Evolutionary conservation across 805 yeast genomes (phyloP), one percentile per base, ranked within the genome.

Genomic region (Tetrapisispora pingtungensis): DNA sequence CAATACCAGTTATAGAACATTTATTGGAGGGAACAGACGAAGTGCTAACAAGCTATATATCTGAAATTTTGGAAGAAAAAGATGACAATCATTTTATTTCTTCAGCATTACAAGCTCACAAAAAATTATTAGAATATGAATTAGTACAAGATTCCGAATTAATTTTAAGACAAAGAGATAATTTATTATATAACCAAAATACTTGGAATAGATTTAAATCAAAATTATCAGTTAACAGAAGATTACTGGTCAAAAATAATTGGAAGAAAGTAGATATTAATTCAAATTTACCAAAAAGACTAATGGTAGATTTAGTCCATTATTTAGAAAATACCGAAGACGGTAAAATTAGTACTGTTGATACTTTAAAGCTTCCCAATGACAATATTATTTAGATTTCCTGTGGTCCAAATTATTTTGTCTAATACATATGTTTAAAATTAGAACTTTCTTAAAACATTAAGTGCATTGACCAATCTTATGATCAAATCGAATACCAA

Each of bases 81-180:
- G 48, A 54, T 32, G 48, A 43, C 10, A 52, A 56, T 32, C 35
- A 47, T 7, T 26, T 56, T 8, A 49, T 46, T 10, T 38, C 52
- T 10, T 43, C 57, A 0, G 54, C 60, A 1, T 46, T 49, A 7
- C 53, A 49, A 33, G 57, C 59, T 0, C 48, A 45, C 10, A 48
- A 72, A 52, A 73, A 74, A 50, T 73, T 71, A 45, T 61, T 83
- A 1, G 97, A 89, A 51, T 68, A 72, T 46, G 97, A 81, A 54
- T 65, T 77, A 31, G 60, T 79, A 0, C 71, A 70, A 30, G 96
- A 88, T 61, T 67, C 84, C 1, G 77, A 73, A 39, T 50, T 59
- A 37, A 78, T 81, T 24, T 48, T 75, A 10, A 67, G 66, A n/a
- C 77, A 79, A 36, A 72, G 83, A 26, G 44, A 41, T 22, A 4